Evolutionary conservation across 2,329 filamentous ascomycete species (phyloP).

Genomic region (Macrophomina tecta): DNA sequence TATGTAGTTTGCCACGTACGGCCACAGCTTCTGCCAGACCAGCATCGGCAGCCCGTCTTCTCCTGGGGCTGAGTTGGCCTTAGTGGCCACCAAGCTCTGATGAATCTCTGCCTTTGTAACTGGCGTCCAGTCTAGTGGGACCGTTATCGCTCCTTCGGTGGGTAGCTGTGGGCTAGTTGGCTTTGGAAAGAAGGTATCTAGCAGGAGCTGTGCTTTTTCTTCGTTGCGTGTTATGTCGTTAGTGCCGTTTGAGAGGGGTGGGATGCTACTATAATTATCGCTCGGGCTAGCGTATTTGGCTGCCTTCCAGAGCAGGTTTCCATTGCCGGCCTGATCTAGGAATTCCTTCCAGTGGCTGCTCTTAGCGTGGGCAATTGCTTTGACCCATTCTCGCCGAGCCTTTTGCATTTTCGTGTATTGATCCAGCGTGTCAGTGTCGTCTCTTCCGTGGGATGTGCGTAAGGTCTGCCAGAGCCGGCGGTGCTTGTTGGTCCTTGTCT

Average conservation of each 20-base stretch:
- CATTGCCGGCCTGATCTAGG: neutral
- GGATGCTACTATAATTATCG: neutral
- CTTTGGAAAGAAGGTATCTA: constrained; percentile 22
- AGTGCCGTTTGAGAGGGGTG: neutral
- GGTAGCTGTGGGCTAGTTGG: neutral
- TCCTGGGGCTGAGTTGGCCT: neutral
- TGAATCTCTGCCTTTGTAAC: neutral
- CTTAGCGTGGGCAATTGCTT: neutral
- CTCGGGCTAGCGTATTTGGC: constrained; percentile 10
- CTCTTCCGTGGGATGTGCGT: neutral
- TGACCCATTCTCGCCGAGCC: neutral
- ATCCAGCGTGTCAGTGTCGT: neutral
- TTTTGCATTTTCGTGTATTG: neutral
- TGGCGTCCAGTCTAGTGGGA: neutral
- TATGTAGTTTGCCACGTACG: neutral
- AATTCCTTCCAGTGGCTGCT: constrained; percentile 18
- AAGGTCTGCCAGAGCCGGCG: constrained; percentile 2
- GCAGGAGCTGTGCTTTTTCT: constrained; percentile 7
- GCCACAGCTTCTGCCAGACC: constrained; percentile 1
- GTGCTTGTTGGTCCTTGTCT: neutral
- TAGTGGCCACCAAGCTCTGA: neutral
- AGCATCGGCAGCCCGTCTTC: constrained; percentile 10
- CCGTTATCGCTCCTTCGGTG: neutral
- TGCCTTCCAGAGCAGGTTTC: constrained; percentile 10
- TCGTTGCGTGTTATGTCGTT: neutral